These are phyloP conservation scores for Eucalyptus victrix DNA, from an alignment of 345 rosid genomes.

Conservation along the genomic window DNA sequence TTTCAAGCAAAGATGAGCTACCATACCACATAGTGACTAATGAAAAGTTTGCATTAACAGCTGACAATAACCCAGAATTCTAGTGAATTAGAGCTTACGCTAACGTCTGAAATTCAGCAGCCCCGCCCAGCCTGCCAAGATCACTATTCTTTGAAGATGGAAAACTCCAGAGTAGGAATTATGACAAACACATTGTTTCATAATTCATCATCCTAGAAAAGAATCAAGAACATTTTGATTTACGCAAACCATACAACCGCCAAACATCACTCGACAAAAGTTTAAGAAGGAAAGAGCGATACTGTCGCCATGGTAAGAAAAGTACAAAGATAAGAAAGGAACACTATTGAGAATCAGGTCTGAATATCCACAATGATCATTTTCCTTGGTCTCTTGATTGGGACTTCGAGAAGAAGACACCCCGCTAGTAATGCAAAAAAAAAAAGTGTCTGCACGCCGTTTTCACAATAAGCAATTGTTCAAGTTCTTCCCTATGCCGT, in stretches of 20 bases:
- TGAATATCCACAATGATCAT: background rate
- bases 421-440: background rate
- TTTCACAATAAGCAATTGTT: constrained; percentile 63
- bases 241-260: background rate
- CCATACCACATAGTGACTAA: background rate
- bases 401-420: background rate
- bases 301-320: background rate
- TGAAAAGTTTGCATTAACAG: background rate
- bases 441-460: constrained; percentile 5
- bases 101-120: background rate
- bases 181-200: background rate
- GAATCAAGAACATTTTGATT: background rate
- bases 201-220: background rate
- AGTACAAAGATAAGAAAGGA: background rate
- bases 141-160: background rate
- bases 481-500: constrained; percentile 72
- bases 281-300: background rate
- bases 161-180: background rate
- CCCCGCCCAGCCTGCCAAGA: background rate
- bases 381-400: background rate
- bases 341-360: background rate
- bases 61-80: background rate
- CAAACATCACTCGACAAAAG: background rate
- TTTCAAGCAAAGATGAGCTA: background rate
- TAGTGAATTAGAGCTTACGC: background rate